Evolutionary conservation across 768 basidiomycete species (phyloP).

Genomic region (Amyloporia xantha): DNA sequence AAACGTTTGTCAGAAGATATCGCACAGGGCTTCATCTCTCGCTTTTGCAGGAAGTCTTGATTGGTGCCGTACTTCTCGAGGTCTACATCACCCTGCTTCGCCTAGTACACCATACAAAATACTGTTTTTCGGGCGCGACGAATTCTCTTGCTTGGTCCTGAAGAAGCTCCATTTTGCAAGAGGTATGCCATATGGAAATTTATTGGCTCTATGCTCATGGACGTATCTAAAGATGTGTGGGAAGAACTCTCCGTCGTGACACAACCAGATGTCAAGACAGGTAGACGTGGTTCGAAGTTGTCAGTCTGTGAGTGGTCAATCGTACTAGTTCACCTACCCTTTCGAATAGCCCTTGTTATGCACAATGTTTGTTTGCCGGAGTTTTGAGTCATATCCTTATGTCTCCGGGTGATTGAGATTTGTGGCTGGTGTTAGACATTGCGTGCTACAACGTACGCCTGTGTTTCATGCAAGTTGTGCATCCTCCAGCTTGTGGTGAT

Average conservation of each 20-base stretch:
- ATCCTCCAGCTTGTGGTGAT: too few relatives aligned
- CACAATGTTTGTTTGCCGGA: not conserved
- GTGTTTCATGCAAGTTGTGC: too few relatives aligned
- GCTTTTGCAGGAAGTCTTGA: too few relatives aligned
- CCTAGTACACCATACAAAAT: slow-evolving; percentile 44
- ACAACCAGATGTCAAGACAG: slow-evolving; percentile 57
- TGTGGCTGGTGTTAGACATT: not conserved
- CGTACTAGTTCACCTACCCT: not conserved
- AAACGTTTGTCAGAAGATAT: too few relatives aligned
- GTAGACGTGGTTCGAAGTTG: slow-evolving; percentile 51
- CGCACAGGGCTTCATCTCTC: too few relatives aligned
- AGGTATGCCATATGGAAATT: slow-evolving; percentile 37
- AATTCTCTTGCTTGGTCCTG: slow-evolving; percentile 77
- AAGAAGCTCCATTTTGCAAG: slow-evolving; percentile 51
- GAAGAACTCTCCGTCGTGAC: slow-evolving; percentile 59
- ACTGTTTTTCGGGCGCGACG: slow-evolving; percentile 84
- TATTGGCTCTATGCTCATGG: not conserved
- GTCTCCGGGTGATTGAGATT: not conserved
- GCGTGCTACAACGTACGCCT: too few relatives aligned
- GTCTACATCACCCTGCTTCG: not conserved
- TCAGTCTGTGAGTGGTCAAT: slow-evolving; percentile 44
- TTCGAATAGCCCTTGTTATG: not conserved
- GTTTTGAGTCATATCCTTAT: not conserved
- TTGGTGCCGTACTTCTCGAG: not conserved
- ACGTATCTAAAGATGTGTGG: slow-evolving; percentile 63